Percentiles rank a stretch among this genome's conserved stretches.
Conservation (phyloP, 352 stramenopile genomes). For the Bremia lactucae region DNA sequence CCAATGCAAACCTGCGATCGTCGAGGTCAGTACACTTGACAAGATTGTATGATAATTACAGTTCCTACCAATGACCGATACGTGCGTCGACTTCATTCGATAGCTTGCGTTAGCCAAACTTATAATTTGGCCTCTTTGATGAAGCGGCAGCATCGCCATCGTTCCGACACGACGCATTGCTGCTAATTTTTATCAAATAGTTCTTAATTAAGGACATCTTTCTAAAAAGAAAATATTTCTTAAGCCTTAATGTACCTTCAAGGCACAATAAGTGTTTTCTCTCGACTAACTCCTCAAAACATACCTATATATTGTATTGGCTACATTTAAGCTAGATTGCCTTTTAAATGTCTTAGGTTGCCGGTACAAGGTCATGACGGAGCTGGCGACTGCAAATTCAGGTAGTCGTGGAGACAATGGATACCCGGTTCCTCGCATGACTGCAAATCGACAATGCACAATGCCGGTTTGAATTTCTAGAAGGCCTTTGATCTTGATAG, state of each 20-base stretch:
- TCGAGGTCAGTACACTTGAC: slow-evolving; percentile 6
- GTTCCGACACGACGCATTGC: not conserved
- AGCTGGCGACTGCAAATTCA: slow-evolving; percentile 8
- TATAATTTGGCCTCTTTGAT: slow-evolving; percentile 1
- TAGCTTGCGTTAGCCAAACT: not conserved
- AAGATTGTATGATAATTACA: not conserved
- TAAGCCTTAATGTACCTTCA: too few relatives aligned
- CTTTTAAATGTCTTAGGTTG: slow-evolving; percentile 15
- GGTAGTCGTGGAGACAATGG: slow-evolving; percentile 9
- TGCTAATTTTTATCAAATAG: too few relatives aligned
- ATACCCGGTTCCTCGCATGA: slow-evolving; percentile 4
- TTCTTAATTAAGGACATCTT: slow-evolving; percentile 2
- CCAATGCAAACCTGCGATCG: slow-evolving; percentile 52
- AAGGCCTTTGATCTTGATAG: slow-evolving; percentile 83
- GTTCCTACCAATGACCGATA: slow-evolving; percentile 43
- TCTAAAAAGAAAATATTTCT: too few relatives aligned
- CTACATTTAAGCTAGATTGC: not conserved
- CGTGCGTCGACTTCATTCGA: slow-evolving; percentile 33
- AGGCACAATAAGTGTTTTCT: too few relatives aligned
- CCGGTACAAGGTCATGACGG: slow-evolving; percentile 21
- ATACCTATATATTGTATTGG: not conserved
- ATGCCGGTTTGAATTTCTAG: slow-evolving; percentile 74
- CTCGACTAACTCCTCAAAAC: not conserved
- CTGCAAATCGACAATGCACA: slow-evolving; percentile 19
- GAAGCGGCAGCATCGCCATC: slow-evolving; percentile 10